Evolutionary conservation across 805 yeast genomes (phyloP).

Genomic region (Hanseniaspora thailandica): DNA sequence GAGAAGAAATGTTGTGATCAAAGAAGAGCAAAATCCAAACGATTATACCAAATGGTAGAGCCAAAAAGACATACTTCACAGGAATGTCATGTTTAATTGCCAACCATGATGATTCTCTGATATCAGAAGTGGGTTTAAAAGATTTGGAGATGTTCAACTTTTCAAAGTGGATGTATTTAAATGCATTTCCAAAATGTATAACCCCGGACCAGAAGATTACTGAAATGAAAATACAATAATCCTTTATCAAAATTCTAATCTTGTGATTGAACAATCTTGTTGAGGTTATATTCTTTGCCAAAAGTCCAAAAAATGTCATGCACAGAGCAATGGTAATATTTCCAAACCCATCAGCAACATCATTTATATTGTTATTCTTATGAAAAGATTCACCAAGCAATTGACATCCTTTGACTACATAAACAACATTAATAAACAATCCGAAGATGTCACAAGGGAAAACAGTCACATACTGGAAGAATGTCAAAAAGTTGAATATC

Average conservation of each 20-base stretch:
- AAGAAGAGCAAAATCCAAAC: conserved; percentile 78
- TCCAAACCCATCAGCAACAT: conserved; percentile 48
- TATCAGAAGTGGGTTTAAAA: conserved; percentile 53
- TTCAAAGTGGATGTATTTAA: conserved; percentile 46
- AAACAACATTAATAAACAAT: conserved; percentile 74
- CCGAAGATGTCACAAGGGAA: conserved; percentile 92
- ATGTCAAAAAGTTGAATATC: conserved; percentile 51
- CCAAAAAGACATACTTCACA: conserved; percentile 52
- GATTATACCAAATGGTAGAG: conserved; percentile 83
- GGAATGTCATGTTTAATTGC: conserved; percentile 19
- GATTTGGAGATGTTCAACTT: conserved; percentile 59
- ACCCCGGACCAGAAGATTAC: conserved; percentile 89
- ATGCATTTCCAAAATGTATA: conserved; percentile 76
- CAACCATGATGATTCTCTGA: conserved; percentile 29
- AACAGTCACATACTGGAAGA: conserved; percentile 58
- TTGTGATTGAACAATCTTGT: conserved; percentile 50
- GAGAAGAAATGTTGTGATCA: conserved; percentile 88
- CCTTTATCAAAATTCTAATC: conserved; percentile 61
- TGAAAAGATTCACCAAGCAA: conserved; percentile 62
- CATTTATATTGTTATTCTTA: conserved; percentile 26
- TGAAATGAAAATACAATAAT: conserved; percentile 72
- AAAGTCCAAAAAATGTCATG: conserved; percentile 70
- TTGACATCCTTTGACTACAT: conserved; percentile 82
- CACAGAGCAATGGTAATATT: conserved; percentile 60
- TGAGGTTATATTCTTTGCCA: conserved; percentile 39